Evolutionary conservation across 495 filamentous ascomycete genomes (phyloP), one percentile per base, ranked within the genome.

Genomic region (Penicillium pancosmium): DNA sequence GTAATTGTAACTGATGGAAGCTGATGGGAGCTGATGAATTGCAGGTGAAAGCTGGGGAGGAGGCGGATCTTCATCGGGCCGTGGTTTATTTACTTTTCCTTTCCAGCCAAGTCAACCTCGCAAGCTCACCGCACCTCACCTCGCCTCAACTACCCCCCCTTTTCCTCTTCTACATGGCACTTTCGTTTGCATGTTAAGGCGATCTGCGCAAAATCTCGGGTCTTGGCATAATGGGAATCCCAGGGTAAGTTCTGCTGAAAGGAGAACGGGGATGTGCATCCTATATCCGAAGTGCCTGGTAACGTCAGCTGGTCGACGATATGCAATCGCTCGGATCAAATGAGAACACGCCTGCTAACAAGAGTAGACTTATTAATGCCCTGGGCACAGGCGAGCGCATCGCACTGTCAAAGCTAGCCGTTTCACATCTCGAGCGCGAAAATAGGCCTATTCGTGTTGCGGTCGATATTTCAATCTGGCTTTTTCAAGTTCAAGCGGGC

Each of bases 391-490:
- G 92, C 23, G 78, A 89, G 60, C 84, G 94, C 21, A 80, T 92
- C 52, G 89, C 95, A 23, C 80, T 99, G 9, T 87, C 91, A 13
- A 95, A 91, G 65, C 80, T 97, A 51, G 88, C 92, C 31, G 80
- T 91, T 38, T 80, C 89, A 16, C 86, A 90, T 55, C 81, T 93
- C 57, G 87, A 92, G 60, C 72, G 83, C 34, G 85, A 82, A 41
- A 80, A 83, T 21, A 82, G 87, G 5, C 92, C 94, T 0, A 78
- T 98, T 7, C 86, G 92, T 13, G 79, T 99, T 27, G 95, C 95
- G 18, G 91, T 99, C 51, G 95, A 99, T 69, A 89, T 94, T 58
- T 92, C 92, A 0, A 97, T 99, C 70, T 99, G 95, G 95, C 87
- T 96, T 21, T 98, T 97, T 66, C 94, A 99, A 66, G 87, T 88